phyloP scores from a whole-genome alignment of 345 rosid genomes.

The Eucalyptus tenuipes region DNA sequence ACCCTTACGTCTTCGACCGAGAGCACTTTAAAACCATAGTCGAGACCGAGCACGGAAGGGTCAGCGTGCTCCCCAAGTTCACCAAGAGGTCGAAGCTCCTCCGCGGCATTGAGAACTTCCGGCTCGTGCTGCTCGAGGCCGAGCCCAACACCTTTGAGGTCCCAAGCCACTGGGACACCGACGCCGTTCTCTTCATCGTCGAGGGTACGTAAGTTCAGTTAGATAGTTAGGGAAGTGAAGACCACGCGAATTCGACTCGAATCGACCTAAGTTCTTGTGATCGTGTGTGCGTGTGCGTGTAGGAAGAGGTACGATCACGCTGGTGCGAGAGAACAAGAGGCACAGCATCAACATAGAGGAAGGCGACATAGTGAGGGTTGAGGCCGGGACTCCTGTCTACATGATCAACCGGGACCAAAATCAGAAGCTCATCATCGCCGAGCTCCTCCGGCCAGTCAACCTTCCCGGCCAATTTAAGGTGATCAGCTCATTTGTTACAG shows the following conservation, averaged over 20 bases:
- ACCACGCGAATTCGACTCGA: no score
- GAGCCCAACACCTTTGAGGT: conserved; percentile 17
- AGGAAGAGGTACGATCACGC: conserved; percentile 31
- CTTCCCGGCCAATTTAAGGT: conserved; percentile 18
- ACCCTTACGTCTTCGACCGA: conserved; percentile 27
- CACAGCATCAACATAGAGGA: conserved; percentile 11
- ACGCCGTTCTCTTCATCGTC: conserved; percentile 13
- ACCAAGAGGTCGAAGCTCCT: conserved; percentile 25
- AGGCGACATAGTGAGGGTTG: conserved; percentile 21
- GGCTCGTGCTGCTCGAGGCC: conserved; percentile 10
- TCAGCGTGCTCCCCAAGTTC: conserved; percentile 17
- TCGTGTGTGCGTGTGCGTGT: background rate
- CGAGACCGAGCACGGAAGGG: conserved; percentile 17
- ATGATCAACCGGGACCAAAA: conserved; percentile 17
- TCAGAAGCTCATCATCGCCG: conserved; percentile 16
- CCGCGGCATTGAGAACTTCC: conserved; percentile 20
- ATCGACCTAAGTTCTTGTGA: background rate
- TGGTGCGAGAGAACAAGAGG: conserved; percentile 12
- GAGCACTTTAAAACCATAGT: conserved; percentile 1
- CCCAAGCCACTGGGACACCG: conserved; percentile 33
- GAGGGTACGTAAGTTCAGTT: conserved; percentile 3
- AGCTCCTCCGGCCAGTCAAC: conserved; percentile 24
- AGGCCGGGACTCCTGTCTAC: conserved; percentile 25
- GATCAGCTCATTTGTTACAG: background rate
- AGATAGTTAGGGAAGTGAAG: background rate